phyloP scores from a whole-genome alignment of 192 early-diverging fungal genomes.

The Backusella luteola region DNA sequence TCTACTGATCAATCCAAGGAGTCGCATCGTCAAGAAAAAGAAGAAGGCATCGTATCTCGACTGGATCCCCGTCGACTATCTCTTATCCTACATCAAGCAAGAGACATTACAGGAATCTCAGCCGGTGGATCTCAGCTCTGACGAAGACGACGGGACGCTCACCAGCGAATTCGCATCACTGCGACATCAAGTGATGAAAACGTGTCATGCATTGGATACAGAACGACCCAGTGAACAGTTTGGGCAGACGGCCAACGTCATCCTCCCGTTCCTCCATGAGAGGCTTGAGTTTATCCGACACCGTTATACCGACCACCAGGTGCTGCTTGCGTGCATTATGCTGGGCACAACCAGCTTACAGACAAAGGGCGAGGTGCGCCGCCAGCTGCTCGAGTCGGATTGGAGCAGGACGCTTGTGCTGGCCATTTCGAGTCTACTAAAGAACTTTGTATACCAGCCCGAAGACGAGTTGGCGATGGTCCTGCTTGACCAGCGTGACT shows the following conservation, averaged over 20 bases:
- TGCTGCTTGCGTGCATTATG: not conserved
- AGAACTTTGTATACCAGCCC: not conserved
- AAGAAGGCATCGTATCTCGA: not conserved
- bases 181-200: not conserved
- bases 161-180: not conserved
- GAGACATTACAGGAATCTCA: not conserved
- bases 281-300: not conserved
- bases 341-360: not conserved
- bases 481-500: not conserved
- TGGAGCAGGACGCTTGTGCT: not conserved
- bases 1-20: not conserved
- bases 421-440: not conserved
- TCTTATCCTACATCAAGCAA: not conserved
- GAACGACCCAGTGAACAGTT: not conserved
- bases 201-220: not conserved
- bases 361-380: not conserved
- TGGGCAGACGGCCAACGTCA: not conserved
- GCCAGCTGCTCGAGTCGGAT: not conserved
- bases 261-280: not conserved
- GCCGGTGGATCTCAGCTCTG: not conserved
- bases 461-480: not conserved
- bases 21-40: not conserved
- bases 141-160: not conserved
- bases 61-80: not conserved
- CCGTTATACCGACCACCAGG: not conserved